Conservation (phyloP, 805 yeast genomes). For the Priceomyces castillae region DNA sequence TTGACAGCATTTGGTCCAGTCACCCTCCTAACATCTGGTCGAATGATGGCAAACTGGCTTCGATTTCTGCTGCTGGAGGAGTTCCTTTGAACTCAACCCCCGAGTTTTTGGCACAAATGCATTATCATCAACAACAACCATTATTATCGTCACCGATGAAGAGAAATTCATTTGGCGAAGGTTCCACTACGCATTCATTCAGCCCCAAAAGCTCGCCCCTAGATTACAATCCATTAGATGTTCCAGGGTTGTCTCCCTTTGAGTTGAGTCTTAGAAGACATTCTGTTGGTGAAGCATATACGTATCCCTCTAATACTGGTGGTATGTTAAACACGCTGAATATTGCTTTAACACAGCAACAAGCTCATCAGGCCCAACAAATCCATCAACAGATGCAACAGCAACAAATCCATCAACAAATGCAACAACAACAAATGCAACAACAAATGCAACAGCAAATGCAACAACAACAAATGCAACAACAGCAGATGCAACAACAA, state of each 20-base stretch:
- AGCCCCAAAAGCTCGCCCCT: constrained; percentile 6
- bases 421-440: background rate
- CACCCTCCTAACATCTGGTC: constrained; percentile 6
- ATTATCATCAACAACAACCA: constrained; percentile 3
- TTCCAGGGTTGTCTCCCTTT: constrained; percentile 3
- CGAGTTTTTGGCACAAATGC: constrained; percentile 6
- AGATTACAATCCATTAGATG: background rate
- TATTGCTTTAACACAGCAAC: background rate
- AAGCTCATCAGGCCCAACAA: constrained; percentile 1
- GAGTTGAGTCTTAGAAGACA: constrained; percentile 12
- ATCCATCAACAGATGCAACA: background rate
- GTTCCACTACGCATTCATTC: constrained; percentile 2
- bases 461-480: constrained; percentile 1
- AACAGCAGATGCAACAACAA: background rate
- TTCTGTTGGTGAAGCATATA: constrained; percentile 12
- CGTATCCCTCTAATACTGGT: background rate
- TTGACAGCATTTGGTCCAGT: constrained; percentile 18
- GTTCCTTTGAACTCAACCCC: constrained; percentile 5
- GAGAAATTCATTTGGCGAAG: constrained; percentile 3
- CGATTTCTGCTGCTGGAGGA: constrained; percentile 1
- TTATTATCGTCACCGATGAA: constrained; percentile 1
- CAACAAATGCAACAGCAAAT: background rate
- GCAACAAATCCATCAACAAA: background rate
- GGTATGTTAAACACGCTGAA: background rate
- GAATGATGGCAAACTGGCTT: constrained; percentile 2